phyloP scores from a whole-genome alignment of 2,329 filamentous ascomycete species.

The Arachnopeziza araneosa region DNA sequence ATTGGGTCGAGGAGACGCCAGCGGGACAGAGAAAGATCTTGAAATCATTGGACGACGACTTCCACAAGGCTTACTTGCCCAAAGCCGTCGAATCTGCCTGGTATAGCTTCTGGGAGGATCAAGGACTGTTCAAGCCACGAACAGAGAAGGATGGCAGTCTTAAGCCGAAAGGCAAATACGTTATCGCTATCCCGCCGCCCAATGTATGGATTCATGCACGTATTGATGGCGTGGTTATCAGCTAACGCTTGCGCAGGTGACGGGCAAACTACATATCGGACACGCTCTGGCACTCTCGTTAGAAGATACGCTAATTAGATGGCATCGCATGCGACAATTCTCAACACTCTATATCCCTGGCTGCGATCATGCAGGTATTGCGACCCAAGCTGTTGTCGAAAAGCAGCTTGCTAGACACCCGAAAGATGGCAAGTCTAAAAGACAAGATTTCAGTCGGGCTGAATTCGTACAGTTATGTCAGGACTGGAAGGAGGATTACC shows the following conservation, averaged over 20 bases:
- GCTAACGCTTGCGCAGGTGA: conserved; percentile 41
- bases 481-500: conserved; percentile 74
- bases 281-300: conserved; percentile 79
- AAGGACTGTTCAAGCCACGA: conserved; percentile 82
- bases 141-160: conserved; percentile 67
- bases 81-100: conserved; percentile 84
- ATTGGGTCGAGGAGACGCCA: conserved; percentile 68
- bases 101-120: conserved; percentile 72
- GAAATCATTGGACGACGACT: conserved; percentile 64
- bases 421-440: conserved; percentile 39
- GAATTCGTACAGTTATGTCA: conserved; percentile 50
- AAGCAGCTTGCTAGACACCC: conserved; percentile 80
- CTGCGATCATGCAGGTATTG: conserved; percentile 91
- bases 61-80: conserved; percentile 84
- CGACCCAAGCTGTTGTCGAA: conserved; percentile 89
- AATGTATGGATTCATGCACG: conserved; percentile 47
- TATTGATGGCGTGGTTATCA: conserved; percentile 2
- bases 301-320: conserved; percentile 79
- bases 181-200: conserved; percentile 75
- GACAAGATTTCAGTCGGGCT: conserved; percentile 75
- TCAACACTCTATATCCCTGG: conserved; percentile 84
- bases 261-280: conserved; percentile 82
- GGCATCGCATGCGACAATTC: conserved; percentile 80
- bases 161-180: conserved; percentile 60
- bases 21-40: conserved; percentile 73